Conservation (phyloP, 306 rosid species). For the Cicer cuneatum region DNA sequence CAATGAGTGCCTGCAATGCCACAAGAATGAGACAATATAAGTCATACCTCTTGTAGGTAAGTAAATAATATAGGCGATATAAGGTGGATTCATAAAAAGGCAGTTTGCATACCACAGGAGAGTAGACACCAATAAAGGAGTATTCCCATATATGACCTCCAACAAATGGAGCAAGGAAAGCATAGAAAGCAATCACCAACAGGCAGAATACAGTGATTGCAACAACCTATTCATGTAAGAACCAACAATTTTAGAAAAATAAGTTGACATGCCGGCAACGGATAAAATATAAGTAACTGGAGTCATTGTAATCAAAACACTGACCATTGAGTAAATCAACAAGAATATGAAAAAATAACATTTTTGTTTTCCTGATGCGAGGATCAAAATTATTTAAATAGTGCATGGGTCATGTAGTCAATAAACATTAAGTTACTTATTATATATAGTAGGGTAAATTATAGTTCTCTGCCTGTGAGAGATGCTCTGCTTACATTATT, state of each 20-base stretch:
- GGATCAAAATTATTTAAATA: constrained; percentile 18
- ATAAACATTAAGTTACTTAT: constrained; percentile 6
- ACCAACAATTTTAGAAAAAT: constrained; percentile 43
- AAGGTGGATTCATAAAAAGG: constrained; percentile 28
- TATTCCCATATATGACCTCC: constrained; percentile 89
- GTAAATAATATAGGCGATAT: constrained; percentile 24
- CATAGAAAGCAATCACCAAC: constrained; percentile 90
- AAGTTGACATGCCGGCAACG: constrained; percentile 40
- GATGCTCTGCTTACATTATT: not conserved
- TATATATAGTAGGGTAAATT: constrained; percentile 8
- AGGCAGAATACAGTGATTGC: constrained; percentile 90
- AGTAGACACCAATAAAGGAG: constrained; percentile 68
- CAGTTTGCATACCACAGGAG: constrained; percentile 76
- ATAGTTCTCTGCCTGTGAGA: not conserved
- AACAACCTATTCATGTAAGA: constrained; percentile 69
- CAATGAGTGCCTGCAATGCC: constrained; percentile 82
- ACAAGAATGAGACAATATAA: constrained; percentile 45
- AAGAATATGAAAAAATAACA: constrained; percentile 8
- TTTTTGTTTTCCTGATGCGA: constrained; percentile 6
- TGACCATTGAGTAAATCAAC: constrained; percentile 33
- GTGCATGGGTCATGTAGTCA: not conserved
- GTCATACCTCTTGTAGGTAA: constrained; percentile 10
- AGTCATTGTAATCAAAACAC: constrained; percentile 21
- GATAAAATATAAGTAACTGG: constrained; percentile 33
- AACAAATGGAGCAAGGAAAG: constrained; percentile 90